phyloP scores from a whole-genome alignment of 805 yeast genomes.

The Jamesozyma rosinii region DNA sequence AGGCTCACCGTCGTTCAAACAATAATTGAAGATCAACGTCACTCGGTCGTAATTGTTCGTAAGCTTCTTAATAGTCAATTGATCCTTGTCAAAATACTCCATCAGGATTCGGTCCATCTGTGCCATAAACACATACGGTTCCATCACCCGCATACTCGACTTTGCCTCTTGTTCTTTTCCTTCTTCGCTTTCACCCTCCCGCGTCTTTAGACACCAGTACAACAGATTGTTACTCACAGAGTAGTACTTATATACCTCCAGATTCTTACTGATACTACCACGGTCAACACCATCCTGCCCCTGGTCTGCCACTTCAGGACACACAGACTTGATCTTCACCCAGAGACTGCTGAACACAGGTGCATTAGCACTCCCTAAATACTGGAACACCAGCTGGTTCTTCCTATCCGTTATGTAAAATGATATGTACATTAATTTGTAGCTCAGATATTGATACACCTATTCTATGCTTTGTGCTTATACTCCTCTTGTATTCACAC shows the following conservation, averaged over 20 bases:
- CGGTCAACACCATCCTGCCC: neutral
- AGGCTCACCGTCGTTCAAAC: slow-evolving; percentile 73
- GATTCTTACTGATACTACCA: slow-evolving; percentile 14
- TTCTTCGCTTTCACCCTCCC: slow-evolving; percentile 2
- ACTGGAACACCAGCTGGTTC: slow-evolving; percentile 21
- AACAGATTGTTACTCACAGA: slow-evolving; percentile 17
- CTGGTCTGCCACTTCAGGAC: slow-evolving; percentile 12
- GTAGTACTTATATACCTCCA: slow-evolving; percentile 18
- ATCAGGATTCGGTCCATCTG: slow-evolving; percentile 43
- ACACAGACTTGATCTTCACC: slow-evolving; percentile 17
- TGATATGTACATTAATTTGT: slow-evolving; percentile 25
- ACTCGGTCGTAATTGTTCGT: slow-evolving; percentile 64
- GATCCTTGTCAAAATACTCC: slow-evolving; percentile 47
- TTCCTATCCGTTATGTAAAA: slow-evolving; percentile 24
- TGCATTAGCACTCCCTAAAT: slow-evolving; percentile 20
- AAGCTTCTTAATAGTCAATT: slow-evolving; percentile 48
- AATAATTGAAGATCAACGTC: slow-evolving; percentile 61
- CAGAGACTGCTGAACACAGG: slow-evolving; percentile 22
- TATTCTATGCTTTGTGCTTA: too few relatives aligned
- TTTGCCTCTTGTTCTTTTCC: neutral
- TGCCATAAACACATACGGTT: slow-evolving; percentile 46
- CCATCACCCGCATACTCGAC: slow-evolving; percentile 28
- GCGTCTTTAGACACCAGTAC: slow-evolving; percentile 20
- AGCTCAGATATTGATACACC: too few relatives aligned
- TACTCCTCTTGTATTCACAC: too few relatives aligned